Evolutionary conservation across 768 basidiomycete genomes (phyloP).

Genomic region (Suillus bovinus): DNA sequence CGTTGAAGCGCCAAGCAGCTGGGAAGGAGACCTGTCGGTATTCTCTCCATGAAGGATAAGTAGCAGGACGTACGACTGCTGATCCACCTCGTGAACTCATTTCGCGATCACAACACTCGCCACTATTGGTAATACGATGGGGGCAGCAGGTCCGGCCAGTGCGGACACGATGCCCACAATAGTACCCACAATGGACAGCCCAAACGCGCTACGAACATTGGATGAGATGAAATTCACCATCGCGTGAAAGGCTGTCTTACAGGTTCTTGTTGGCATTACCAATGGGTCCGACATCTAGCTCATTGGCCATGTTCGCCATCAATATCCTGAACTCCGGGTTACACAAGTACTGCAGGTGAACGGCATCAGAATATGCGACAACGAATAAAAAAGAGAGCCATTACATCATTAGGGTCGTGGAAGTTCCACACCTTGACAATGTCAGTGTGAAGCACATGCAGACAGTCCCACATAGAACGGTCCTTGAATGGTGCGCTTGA

Average conservation of each 20-base stretch:
- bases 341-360: not conserved
- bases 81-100: slow-evolving; percentile 6
- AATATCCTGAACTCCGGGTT: not conserved
- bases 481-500: slow-evolving; percentile 15
- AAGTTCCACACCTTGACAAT: slow-evolving; percentile 25
- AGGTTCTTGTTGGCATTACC: not conserved
- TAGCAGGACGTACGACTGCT: not conserved
- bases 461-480: slow-evolving; percentile 6
- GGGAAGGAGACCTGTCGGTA: not conserved
- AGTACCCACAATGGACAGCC: not conserved
- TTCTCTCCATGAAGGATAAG: not conserved
- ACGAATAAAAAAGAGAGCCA: not conserved
- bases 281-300: not conserved
- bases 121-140: not conserved
- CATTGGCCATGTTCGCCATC: not conserved
- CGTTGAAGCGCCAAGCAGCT: slow-evolving; percentile 13
- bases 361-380: not conserved
- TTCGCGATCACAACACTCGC: not conserved
- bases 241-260: not conserved
- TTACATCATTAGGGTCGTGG: slow-evolving; percentile 7
- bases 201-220: not conserved
- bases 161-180: not conserved
- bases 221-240: not conserved
- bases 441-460: slow-evolving; percentile 20
- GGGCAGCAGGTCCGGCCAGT: not conserved